phyloP scores from a whole-genome alignment of 306 rosid species.

The Prunus davidiana region DNA sequence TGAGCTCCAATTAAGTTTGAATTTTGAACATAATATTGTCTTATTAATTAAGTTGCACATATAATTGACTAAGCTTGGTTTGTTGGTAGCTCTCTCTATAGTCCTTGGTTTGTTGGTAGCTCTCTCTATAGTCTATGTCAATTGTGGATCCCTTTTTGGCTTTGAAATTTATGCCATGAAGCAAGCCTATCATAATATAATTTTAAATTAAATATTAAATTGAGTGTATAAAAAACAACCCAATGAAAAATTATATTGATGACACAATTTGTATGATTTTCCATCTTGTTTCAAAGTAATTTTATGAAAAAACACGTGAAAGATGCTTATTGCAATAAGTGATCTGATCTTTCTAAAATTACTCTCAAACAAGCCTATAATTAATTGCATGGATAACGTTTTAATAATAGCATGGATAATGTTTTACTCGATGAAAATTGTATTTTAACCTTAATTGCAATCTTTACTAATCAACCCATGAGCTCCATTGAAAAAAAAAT shows the following conservation, averaged over 20 bases:
- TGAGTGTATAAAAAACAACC: no score
- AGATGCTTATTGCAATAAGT: no score
- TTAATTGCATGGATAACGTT: no score
- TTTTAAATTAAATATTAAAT: not conserved
- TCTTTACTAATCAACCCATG: not conserved
- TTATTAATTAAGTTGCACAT: not conserved
- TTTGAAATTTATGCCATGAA: not conserved
- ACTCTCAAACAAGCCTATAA: accelerated
- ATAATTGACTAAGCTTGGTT: not conserved
- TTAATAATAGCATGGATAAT: not conserved
- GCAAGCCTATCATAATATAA: not conserved
- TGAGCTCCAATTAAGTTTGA: not conserved
- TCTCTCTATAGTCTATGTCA: not conserved
- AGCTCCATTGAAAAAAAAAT: no score
- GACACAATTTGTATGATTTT: no score
- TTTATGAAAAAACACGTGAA: accelerated
- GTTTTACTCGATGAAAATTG: not conserved
- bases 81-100: not conserved
- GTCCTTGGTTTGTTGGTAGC: not conserved
- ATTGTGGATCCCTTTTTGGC: not conserved
- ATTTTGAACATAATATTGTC: not conserved
- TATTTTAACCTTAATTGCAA: not conserved
- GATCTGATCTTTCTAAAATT: no score
- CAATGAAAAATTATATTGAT: no score
- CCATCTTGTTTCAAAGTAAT: accelerated